A percentile compares a stretch with the other conserved stretches of the same genome.
These are phyloP conservation scores for Acidiella bohemica DNA, from an alignment of 495 filamentous ascomycete genomes.

Conservation along the genomic window DNA sequence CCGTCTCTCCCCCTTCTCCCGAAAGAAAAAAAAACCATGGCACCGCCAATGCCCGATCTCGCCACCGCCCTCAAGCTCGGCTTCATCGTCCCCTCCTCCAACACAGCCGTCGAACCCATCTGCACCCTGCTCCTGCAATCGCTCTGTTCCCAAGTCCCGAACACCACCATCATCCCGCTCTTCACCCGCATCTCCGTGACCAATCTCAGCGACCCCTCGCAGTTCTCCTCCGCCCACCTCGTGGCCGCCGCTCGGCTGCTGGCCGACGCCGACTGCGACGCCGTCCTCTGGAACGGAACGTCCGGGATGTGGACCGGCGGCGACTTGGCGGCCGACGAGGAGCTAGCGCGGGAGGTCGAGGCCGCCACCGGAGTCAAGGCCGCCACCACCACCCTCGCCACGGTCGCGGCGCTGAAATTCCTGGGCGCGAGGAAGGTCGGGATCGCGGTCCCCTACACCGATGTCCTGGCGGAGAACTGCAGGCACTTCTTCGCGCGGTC, in stretches of 20 bases:
- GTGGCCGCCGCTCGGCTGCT: conserved; percentile 9
- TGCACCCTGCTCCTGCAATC: conserved; percentile 6
- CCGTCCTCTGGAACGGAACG: conserved; percentile 12
- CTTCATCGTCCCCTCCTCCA: conserved; percentile 14
- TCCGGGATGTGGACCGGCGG: conserved; percentile 10
- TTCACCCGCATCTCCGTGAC: conserved; percentile 12
- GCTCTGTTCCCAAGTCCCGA: background rate
- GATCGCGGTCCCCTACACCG: conserved; percentile 10
- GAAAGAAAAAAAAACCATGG: background rate
- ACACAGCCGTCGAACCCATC: conserved; percentile 13
- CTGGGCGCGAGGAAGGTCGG: background rate
- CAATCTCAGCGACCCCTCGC: conserved; percentile 6
- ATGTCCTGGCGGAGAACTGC: conserved; percentile 1
- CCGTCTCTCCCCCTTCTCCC: background rate
- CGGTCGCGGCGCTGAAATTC: conserved; percentile 1
- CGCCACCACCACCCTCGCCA: conserved; percentile 13
- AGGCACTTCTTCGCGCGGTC: conserved; percentile 1
- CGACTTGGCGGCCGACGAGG: background rate
- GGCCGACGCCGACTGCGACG: conserved; percentile 7
- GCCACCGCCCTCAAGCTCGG: conserved; percentile 9
- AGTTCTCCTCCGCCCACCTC: conserved; percentile 4
- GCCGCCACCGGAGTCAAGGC: conserved; percentile 4
- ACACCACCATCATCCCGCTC: conserved; percentile 10
- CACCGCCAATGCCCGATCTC: conserved; percentile 3
- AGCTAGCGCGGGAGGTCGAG: conserved; percentile 2